These are phyloP conservation scores for Stephania japonica DNA, from an alignment of 164 flowering plant genomes.

Conservation along the genomic window DNA sequence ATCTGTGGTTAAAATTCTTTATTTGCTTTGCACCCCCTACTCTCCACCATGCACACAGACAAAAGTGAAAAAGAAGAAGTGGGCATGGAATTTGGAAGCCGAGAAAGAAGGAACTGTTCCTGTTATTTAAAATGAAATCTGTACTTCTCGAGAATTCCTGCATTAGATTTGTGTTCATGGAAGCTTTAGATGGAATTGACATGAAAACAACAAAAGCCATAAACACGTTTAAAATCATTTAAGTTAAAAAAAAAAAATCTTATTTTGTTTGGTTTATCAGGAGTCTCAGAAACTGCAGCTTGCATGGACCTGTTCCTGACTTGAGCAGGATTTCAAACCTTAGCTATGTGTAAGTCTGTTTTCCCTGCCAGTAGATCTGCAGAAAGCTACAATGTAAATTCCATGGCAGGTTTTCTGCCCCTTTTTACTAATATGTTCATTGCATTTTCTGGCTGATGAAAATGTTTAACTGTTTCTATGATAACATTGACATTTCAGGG, in stretches of 20 bases:
- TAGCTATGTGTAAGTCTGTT: constrained; percentile 26
- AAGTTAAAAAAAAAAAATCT: no score
- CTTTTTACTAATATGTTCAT: neutral
- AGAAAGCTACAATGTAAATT: neutral
- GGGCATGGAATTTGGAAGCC: neutral
- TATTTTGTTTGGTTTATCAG: constrained; percentile 14
- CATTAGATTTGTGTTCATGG: neutral
- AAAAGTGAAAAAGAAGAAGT: neutral
- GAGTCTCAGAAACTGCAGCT: constrained; percentile 39
- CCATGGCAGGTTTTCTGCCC: neutral
- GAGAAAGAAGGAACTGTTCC: neutral
- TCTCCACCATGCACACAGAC: no score
- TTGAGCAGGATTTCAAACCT: constrained; percentile 23
- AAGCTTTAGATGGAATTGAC: neutral
- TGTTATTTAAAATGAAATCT: neutral
- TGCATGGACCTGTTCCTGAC: constrained; percentile 35
- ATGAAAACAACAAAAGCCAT: neutral
- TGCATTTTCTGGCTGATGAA: neutral
- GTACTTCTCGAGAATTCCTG: neutral
- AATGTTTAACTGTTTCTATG: neutral
- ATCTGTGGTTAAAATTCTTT: neutral
- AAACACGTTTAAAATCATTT: neutral
- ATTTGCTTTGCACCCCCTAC: no score
- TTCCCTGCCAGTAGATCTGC: neutral
- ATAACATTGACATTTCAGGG: constrained; percentile 39